These are phyloP conservation scores for Pythium aristosporum DNA, from an alignment of 352 stramenopile genomes.

Conservation along the genomic window DNA sequence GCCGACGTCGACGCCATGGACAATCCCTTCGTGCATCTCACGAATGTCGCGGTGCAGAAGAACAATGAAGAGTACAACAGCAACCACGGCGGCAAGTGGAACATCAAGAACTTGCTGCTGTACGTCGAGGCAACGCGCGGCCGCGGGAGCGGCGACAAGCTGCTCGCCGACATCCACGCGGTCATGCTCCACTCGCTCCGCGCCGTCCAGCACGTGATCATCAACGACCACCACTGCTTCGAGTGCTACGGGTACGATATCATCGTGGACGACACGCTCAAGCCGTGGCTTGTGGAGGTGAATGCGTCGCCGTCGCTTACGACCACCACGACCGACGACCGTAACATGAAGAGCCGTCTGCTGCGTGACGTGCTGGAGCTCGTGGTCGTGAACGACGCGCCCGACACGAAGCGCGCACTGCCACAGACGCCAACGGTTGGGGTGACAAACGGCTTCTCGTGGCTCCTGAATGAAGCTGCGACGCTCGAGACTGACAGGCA, in stretches of 20 bases:
- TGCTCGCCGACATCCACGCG: slow-evolving; percentile 61
- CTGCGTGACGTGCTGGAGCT: slow-evolving; percentile 74
- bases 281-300: slow-evolving; percentile 92
- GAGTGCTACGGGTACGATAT: slow-evolving; percentile 96
- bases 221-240: slow-evolving; percentile 93
- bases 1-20: slow-evolving; percentile 82
- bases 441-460: slow-evolving; percentile 62
- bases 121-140: slow-evolving; percentile 80
- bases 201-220: slow-evolving; percentile 92
- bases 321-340: slow-evolving; percentile 68
- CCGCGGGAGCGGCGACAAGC: slow-evolving; percentile 48
- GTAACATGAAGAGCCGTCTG: slow-evolving; percentile 78
- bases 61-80: slow-evolving; percentile 91
- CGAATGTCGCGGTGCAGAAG: slow-evolving; percentile 90
- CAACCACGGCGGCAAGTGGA: slow-evolving; percentile 91
- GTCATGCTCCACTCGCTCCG: slow-evolving; percentile 87
- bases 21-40: slow-evolving; percentile 90
- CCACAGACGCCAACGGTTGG: slow-evolving; percentile 51
- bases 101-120: slow-evolving; percentile 80
- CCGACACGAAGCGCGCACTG: slow-evolving; percentile 18
- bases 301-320: slow-evolving; percentile 76
- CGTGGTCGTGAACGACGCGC: slow-evolving; percentile 45
- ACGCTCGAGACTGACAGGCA: slow-evolving; percentile 53
- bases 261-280: slow-evolving; percentile 90
- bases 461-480: slow-evolving; percentile 67